These are phyloP conservation scores for Leucosporidium yakuticum DNA, from an alignment of 768 basidiomycete species.

Conservation along the genomic window DNA sequence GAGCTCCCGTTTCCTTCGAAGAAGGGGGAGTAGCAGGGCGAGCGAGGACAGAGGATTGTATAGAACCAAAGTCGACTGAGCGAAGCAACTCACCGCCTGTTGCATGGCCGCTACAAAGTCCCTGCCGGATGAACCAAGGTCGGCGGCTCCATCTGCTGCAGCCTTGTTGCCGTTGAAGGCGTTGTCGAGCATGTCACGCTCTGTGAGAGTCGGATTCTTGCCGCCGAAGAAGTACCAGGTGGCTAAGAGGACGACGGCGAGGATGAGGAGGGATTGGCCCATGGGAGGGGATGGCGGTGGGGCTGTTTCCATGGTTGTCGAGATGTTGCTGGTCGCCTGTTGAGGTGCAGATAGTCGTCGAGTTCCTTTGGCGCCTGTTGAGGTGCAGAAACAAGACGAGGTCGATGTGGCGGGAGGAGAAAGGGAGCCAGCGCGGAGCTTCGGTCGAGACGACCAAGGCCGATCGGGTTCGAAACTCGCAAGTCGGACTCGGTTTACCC, in stretches of 20 bases:
- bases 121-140: constrained; percentile 1
- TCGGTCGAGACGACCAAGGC: neutral
- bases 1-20: neutral
- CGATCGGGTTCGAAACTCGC: neutral
- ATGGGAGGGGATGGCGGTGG: too few species aligned
- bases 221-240: neutral
- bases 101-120: constrained; percentile 29
- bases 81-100: constrained; percentile 13
- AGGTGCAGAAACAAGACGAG: neutral
- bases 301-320: too few species aligned
- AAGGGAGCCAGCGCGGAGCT: neutral
- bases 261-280: too few species aligned
- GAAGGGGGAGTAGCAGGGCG: neutral
- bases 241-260: neutral
- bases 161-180: constrained; percentile 2
- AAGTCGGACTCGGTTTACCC: neutral
- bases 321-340: neutral
- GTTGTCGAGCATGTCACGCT: neutral
- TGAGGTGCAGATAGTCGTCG: neutral
- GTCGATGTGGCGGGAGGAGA: neutral
- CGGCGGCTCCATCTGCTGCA: neutral
- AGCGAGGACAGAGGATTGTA: neutral
- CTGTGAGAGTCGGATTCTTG: neutral
- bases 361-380: too few species aligned
- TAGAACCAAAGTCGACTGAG: too few species aligned